These are phyloP conservation scores for Cadophora sp. DNA, from an alignment of 2,329 filamentous ascomycete species.

Conservation along the genomic window DNA sequence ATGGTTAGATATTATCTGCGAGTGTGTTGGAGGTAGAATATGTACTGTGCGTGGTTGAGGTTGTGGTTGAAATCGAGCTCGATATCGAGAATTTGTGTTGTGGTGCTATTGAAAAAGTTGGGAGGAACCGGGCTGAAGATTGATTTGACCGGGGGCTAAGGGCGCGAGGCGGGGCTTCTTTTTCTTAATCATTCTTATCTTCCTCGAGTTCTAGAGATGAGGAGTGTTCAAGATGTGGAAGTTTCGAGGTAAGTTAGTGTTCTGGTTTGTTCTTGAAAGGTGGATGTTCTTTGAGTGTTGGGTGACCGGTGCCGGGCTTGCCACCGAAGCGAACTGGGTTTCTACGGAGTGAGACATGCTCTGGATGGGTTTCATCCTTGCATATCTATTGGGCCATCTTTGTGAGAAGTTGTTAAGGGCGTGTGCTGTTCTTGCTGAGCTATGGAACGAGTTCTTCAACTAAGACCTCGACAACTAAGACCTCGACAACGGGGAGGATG, in stretches of 20 bases:
- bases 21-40: neutral
- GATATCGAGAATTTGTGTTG: neutral
- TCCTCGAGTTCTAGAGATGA: neutral
- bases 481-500: too few relatives aligned
- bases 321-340: too few relatives aligned
- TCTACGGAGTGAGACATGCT: neutral
- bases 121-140: neutral
- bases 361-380: neutral
- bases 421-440: too few relatives aligned
- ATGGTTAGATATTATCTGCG: too few relatives aligned
- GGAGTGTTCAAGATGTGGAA: neutral
- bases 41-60: neutral
- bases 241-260: neutral
- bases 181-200: neutral
- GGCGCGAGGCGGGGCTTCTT: neutral
- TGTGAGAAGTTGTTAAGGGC: too few relatives aligned
- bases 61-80: neutral
- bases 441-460: too few relatives aligned
- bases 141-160: neutral
- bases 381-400: neutral
- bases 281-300: conserved; percentile 1
- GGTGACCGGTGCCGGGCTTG: too few relatives aligned
- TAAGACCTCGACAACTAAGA: too few relatives aligned
- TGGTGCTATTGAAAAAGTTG: neutral
- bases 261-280: neutral